These are phyloP conservation scores for Amyloporia xantha DNA, from an alignment of 768 basidiomycete species.

Conservation along the genomic window DNA sequence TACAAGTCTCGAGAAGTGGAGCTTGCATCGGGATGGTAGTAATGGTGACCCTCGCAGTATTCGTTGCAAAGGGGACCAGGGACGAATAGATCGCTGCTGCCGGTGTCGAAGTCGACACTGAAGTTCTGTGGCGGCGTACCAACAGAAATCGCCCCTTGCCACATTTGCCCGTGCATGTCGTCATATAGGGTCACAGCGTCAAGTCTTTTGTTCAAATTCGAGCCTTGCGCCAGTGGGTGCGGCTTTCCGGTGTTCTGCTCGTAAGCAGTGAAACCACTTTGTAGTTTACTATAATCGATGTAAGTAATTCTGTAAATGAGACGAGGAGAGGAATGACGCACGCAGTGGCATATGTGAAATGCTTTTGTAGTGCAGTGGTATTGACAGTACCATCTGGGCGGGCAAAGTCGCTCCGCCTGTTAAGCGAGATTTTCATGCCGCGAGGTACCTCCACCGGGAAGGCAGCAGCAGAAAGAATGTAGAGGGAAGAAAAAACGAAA, in stretches of 20 bases:
- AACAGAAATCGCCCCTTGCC: constrained; percentile 40
- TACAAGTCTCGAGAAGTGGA: constrained; percentile 29
- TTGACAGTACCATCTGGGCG: constrained; percentile 23
- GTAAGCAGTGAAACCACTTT: constrained; percentile 36
- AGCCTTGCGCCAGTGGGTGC: constrained; percentile 25
- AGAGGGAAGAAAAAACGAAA: constrained; percentile 1
- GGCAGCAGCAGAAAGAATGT: constrained; percentile 1
- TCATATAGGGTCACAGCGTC: constrained; percentile 29
- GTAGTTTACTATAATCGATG: constrained; percentile 35
- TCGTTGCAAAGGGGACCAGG: constrained; percentile 31
- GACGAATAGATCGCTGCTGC: constrained; percentile 45
- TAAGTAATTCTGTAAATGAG: too few species aligned
- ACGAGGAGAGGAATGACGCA: constrained; percentile 8
- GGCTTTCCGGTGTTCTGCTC: constrained; percentile 37
- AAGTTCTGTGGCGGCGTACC: constrained; percentile 41
- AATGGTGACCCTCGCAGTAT: constrained; percentile 32
- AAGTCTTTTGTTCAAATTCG: constrained; percentile 21
- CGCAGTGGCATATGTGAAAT: constrained; percentile 18
- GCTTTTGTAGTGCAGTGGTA: constrained; percentile 18
- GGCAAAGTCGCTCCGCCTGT: constrained; percentile 19
- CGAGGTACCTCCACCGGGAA: constrained; percentile 7
- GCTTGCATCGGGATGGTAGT: constrained; percentile 32
- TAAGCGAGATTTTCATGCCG: constrained; percentile 23
- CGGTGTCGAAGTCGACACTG: constrained; percentile 31
- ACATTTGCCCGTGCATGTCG: constrained; percentile 30